Evolutionary conservation across 2,329 filamentous ascomycete genomes (phyloP).

Genomic region (Ceratocystis cacaofunesta): DNA sequence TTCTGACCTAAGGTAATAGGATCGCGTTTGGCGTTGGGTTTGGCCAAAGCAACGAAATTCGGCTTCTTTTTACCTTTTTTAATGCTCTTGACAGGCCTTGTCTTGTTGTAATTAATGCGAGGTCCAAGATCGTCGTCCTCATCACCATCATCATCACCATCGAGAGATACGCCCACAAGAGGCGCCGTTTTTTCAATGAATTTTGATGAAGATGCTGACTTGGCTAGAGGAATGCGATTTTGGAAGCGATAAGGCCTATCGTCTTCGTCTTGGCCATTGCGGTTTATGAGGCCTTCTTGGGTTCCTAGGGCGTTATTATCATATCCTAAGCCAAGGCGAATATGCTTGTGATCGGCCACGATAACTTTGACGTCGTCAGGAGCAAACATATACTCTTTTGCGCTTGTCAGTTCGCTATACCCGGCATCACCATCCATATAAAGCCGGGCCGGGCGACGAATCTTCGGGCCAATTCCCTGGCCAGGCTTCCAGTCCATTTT

Average conservation of each 20-base stretch:
- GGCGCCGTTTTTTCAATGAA: constrained; percentile 28
- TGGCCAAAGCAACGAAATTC: not conserved
- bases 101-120: constrained; percentile 17
- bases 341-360: constrained; percentile 46
- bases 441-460: constrained; percentile 58
- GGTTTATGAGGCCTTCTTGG: not conserved
- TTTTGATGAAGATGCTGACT: not conserved
- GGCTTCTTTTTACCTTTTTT: constrained; percentile 38
- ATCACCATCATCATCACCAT: constrained; percentile 33
- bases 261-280: not conserved
- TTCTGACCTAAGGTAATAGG: not conserved
- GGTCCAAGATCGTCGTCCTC: constrained; percentile 29
- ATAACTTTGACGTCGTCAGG: constrained; percentile 61
- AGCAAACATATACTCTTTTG: constrained; percentile 54
- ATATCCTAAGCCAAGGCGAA: constrained; percentile 54
- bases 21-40: constrained; percentile 1
- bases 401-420: not conserved
- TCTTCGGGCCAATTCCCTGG: constrained; percentile 79
- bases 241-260: constrained; percentile 34
- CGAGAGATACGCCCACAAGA: constrained; percentile 25
- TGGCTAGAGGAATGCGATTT: constrained; percentile 24
- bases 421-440: constrained; percentile 23
- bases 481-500: constrained; percentile 94
- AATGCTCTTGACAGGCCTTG: constrained; percentile 22
- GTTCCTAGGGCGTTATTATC: not conserved